A percentile compares a stretch with the other conserved stretches of the same genome.
Evolutionary conservation across 2,329 filamentous ascomycete species (phyloP).

Genomic region (Didymella sp.): DNA sequence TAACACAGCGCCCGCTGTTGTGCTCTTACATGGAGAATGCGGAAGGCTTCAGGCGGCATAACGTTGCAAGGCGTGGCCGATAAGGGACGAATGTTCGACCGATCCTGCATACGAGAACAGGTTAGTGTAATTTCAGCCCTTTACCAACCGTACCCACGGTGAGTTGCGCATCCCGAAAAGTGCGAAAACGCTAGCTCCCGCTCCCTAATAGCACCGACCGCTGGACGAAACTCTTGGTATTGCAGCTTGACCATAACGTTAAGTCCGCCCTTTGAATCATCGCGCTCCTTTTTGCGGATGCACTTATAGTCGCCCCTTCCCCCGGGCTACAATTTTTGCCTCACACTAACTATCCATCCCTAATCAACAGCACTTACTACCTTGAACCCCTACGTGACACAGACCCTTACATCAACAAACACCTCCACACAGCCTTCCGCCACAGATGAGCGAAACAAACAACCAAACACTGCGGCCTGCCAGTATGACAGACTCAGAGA

Average conservation of each 20-base stretch:
- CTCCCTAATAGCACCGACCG: slow-evolving; percentile 19
- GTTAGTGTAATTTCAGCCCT: slow-evolving; percentile 13
- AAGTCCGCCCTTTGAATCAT: slow-evolving; percentile 21
- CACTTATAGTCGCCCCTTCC: slow-evolving; percentile 27
- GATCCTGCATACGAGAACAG: slow-evolving; percentile 4
- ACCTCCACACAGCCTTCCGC: background rate
- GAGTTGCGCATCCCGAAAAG: slow-evolving; percentile 10
- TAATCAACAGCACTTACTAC: background rate
- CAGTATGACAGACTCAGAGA: slow-evolving; percentile 46
- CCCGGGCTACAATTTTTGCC: slow-evolving; percentile 11
- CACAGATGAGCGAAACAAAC: slow-evolving; percentile 34
- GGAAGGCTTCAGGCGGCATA: background rate
- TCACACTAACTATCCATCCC: slow-evolving; percentile 1
- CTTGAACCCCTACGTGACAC: slow-evolving; percentile 7
- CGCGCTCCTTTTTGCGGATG: slow-evolving; percentile 4
- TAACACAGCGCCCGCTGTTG: slow-evolving; percentile 2
- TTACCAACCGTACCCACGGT: slow-evolving; percentile 9
- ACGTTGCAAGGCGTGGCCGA: slow-evolving; percentile 1
- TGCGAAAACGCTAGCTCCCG: slow-evolving; percentile 17
- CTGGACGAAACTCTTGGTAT: slow-evolving; percentile 13
- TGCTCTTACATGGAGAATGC: slow-evolving; percentile 5
- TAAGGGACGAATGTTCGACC: slow-evolving; percentile 19
- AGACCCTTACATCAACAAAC: background rate
- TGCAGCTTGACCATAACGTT: slow-evolving; percentile 15
- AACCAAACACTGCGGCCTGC: slow-evolving; percentile 33